Percentiles rank a stretch among this genome's conserved stretches.
These are phyloP conservation scores for Pascua guehoae DNA, from an alignment of 1,284 basidiomycete species.

Conservation along the genomic window DNA sequence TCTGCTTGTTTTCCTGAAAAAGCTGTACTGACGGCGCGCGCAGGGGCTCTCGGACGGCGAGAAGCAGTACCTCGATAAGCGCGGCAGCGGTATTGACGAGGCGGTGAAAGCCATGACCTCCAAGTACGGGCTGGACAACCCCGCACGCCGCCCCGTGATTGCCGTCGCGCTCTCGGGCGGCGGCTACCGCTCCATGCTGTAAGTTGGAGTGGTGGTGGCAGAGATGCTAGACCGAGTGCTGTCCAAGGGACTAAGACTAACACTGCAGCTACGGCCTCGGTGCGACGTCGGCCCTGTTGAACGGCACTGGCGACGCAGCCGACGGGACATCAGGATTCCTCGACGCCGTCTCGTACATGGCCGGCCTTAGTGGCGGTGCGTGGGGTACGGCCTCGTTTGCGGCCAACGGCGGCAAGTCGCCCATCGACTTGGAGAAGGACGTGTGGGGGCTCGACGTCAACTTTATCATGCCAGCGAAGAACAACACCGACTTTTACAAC, in stretches of 20 bases:
- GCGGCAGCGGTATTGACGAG: slow-evolving; percentile 22
- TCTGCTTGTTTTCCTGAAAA: no score
- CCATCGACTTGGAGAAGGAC: slow-evolving; percentile 34
- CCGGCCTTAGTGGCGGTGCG: slow-evolving; percentile 43
- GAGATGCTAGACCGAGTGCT: background rate
- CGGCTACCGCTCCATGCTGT: slow-evolving; percentile 53
- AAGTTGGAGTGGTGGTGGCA: slow-evolving; percentile 18
- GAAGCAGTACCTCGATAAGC: slow-evolving; percentile 26
- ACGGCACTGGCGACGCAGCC: slow-evolving; percentile 5
- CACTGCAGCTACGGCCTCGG: slow-evolving; percentile 10
- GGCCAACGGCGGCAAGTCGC: slow-evolving; percentile 37
- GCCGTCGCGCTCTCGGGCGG: slow-evolving; percentile 52
- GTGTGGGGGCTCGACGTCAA: slow-evolving; percentile 51
- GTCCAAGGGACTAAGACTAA: no score
- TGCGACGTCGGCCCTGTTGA: slow-evolving; percentile 5
- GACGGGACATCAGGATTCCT: slow-evolving; percentile 24
- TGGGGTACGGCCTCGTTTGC: slow-evolving; percentile 44
- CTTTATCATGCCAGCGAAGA: slow-evolving; percentile 48
- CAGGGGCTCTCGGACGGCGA: slow-evolving; percentile 34
- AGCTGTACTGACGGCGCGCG: no score
- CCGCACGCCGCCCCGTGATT: slow-evolving; percentile 44
- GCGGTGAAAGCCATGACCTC: slow-evolving; percentile 24
- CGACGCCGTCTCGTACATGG: slow-evolving; percentile 41
- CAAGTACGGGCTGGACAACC: slow-evolving; percentile 25
- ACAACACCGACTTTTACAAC: slow-evolving; percentile 48